Base-by-base conservation (phyloP, 768 basidiomycete species). In the Candolleomyces aberdarensis region DNA sequence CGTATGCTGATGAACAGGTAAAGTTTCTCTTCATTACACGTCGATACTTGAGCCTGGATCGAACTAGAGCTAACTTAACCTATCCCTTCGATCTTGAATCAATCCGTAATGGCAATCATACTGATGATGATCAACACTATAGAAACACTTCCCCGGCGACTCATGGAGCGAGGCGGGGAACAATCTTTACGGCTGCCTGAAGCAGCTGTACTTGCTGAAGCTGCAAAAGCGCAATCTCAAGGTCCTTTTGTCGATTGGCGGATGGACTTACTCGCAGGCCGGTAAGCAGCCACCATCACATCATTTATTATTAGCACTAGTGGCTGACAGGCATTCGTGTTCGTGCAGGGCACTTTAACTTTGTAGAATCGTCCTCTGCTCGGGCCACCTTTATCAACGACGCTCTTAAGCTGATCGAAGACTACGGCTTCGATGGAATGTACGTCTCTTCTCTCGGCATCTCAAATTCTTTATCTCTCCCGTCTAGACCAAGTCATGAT, bases 381-480 rank as follows among this genome's bases (percentile, higher is more conserved):
- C 83, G 86, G 10, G 75, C 80, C 11, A 85, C 74, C 13, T 91
- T 91, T 66, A 85, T 89, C 31, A 66, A 69, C 55, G 82, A 74
- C 60, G 87, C 89, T 1, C 83, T 92, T 29, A 78, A 80, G 50
- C 66, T 91, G 10, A 75, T 89, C 51, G 82, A 87, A 66, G 86
- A 93, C 70, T 89, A 91, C 60, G 92, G 91, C 0, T 83, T 94
- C 55, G 92, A 93, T 66, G 92, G 92, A 56, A 82, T 91, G 86
- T 85, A 64, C 57, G 83, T 70, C 15, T 17, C 58, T 51, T 11
- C 22, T 53, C 36, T 14, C 32, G 54, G 13, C n/a, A 41, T 58
- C 9, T 43, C 39, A 26, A 3, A 22, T 39, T 56, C 39, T 40
- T 57, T 32, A 26, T 54, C 62, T 26, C 26, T 26, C 26, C 26